These are phyloP conservation scores for Yamadazyma diddensiae DNA, from an alignment of 1,139 yeast genomes.

Conservation along the genomic window DNA sequence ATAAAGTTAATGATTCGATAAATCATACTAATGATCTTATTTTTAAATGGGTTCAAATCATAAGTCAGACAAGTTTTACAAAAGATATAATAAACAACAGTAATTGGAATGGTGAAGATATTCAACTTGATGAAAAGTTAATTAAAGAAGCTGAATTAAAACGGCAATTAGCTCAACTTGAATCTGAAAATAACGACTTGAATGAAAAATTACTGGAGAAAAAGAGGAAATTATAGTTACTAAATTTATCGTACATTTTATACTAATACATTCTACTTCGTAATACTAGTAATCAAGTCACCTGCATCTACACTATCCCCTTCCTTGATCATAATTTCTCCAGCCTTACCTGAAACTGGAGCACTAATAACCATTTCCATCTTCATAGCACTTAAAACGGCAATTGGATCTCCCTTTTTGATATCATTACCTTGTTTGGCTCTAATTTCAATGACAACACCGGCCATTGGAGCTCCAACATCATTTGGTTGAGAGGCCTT, in stretches of 20 bases:
- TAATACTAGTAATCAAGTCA: constrained; percentile 59
- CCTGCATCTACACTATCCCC: constrained; percentile 96
- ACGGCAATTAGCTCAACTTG: constrained; percentile 23
- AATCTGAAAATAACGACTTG: constrained; percentile 29
- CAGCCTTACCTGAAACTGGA: constrained; percentile 80
- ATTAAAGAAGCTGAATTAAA: constrained; percentile 23
- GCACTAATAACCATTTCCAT: constrained; percentile 99
- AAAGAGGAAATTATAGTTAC: constrained; percentile 15
- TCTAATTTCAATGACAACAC: constrained; percentile 94
- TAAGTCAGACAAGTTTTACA: constrained; percentile 46
- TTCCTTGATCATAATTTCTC: constrained; percentile 72
- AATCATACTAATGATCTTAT: constrained; percentile 36
- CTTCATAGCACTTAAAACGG: constrained; percentile 97
- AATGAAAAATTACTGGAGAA: constrained; percentile 8
- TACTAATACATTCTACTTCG: constrained; percentile 17
- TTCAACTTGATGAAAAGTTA: constrained; percentile 18
- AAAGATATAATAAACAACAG: constrained; percentile 32
- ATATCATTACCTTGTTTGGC: constrained; percentile 84
- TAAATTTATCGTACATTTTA: neutral
- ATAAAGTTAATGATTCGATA: constrained; percentile 30
- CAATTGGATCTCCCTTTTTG: constrained; percentile 94
- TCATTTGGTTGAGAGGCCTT: constrained; percentile 94
- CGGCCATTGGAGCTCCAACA: constrained; percentile 99
- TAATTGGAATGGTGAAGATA: constrained; percentile 31
- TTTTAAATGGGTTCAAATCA: constrained; percentile 45